Conservation (phyloP, 202 grass and related monocot genomes). For the Carex arenaria region DNA sequence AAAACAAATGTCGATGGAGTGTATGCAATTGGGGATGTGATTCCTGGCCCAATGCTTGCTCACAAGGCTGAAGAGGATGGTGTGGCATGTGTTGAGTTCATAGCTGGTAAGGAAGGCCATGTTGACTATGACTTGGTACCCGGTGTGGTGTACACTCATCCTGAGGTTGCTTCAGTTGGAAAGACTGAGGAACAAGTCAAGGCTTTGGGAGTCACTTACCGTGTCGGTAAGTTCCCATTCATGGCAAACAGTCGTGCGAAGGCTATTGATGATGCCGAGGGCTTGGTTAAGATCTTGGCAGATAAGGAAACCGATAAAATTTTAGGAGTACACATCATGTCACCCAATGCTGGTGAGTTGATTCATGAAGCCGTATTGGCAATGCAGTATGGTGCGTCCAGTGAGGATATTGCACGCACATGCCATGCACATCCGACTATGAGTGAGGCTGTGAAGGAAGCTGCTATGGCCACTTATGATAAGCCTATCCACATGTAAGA, state of each 20-base stretch:
- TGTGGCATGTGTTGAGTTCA: slow-evolving; percentile 78
- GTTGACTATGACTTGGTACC: slow-evolving; percentile 81
- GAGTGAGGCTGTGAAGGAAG: slow-evolving; percentile 90
- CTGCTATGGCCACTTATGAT: slow-evolving; percentile 62
- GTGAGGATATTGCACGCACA: slow-evolving; percentile 69
- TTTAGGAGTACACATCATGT: slow-evolving; percentile 79
- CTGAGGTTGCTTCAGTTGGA: slow-evolving; percentile 84
- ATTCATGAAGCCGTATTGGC: slow-evolving; percentile 82
- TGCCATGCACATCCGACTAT: slow-evolving; percentile 89
- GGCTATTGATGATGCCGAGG: slow-evolving; percentile 80
- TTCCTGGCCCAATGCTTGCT: slow-evolving; percentile 88
- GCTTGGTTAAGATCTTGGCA: slow-evolving; percentile 71
- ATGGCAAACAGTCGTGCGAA: slow-evolving; percentile 80
- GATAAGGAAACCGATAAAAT: slow-evolving; percentile 86
- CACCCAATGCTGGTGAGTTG: slow-evolving; percentile 69
- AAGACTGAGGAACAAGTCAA: slow-evolving; percentile 92
- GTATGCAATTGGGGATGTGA: slow-evolving; percentile 77
- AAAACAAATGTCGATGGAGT: slow-evolving; percentile 79
- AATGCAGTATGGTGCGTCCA: slow-evolving; percentile 80
- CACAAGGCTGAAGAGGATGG: slow-evolving; percentile 96
- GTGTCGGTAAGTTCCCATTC: slow-evolving; percentile 82
- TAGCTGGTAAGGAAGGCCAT: slow-evolving; percentile 85
- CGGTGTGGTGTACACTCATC: slow-evolving; percentile 81
- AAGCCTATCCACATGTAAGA: slow-evolving; percentile 81
- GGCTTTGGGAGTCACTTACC: slow-evolving; percentile 57